Evolutionary conservation across 2,329 filamentous ascomycete genomes (phyloP).

Genomic region (Dactylonectria macrodidyma): DNA sequence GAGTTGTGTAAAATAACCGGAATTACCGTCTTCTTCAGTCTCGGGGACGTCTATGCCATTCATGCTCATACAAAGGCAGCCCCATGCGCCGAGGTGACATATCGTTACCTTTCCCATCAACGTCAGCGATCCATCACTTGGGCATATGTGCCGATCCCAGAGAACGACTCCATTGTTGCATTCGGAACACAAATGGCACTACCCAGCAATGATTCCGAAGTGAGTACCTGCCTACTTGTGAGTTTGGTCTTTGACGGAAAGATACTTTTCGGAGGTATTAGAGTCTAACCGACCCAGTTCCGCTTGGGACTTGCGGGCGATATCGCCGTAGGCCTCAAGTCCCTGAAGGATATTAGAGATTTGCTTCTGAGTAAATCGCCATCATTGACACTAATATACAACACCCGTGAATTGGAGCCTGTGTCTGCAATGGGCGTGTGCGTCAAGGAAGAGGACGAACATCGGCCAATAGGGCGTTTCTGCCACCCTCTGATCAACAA

Average conservation of each 20-base stretch:
- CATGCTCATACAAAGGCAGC: constrained; percentile 30
- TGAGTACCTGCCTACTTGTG: constrained; percentile 20
- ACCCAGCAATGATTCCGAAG: neutral
- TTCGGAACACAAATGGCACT: constrained; percentile 12
- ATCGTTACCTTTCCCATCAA: constrained; percentile 19
- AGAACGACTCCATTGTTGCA: constrained; percentile 25
- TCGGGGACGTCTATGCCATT: constrained; percentile 20
- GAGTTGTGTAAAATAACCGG: constrained; percentile 19
- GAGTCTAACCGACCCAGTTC: constrained; percentile 23
- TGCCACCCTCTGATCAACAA: constrained; percentile 4
- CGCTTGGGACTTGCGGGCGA: constrained; percentile 32
- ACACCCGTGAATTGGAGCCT: constrained; percentile 14
- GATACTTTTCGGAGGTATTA: too few relatives aligned
- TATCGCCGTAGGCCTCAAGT: constrained; percentile 14
- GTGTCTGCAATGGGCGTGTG: constrained; percentile 28
- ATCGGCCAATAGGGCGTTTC: constrained; percentile 11
- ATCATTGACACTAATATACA: constrained; percentile 24
- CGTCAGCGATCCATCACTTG: constrained; percentile 23
- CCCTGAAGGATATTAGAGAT: constrained; percentile 1
- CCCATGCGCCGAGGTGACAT: constrained; percentile 24
- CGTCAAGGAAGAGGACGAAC: constrained; percentile 4
- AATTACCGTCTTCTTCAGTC: constrained; percentile 27
- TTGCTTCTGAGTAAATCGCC: constrained; percentile 18
- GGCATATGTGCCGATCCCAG: constrained; percentile 33
- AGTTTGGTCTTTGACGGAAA: constrained; percentile 6